Conservation (phyloP, 2,329 filamentous ascomycete genomes). For the Diaporthe sp. region DNA sequence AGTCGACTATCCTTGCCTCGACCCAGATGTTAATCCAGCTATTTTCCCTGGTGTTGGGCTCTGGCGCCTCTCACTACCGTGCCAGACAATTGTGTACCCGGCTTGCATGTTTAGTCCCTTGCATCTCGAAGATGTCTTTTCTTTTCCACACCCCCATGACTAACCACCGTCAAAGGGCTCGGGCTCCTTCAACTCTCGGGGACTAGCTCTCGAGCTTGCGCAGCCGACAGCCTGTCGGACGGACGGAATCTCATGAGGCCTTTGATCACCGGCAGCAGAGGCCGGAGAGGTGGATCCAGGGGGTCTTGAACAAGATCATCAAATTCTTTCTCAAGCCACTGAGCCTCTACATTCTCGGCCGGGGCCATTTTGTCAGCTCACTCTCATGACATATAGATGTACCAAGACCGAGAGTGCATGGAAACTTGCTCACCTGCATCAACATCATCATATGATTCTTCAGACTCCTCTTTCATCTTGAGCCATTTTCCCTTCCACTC, state of each 20-base stretch:
- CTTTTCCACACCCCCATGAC: too few relatives aligned
- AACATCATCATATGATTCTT: neutral
- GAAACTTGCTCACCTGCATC: neutral
- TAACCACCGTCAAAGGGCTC: too few relatives aligned
- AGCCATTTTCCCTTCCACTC: neutral
- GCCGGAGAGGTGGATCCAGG: neutral
- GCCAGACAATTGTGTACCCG: too few relatives aligned
- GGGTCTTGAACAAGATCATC: neutral
- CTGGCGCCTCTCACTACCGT: too few relatives aligned
- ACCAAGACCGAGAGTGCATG: neutral
- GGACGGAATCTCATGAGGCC: constrained; percentile 14
- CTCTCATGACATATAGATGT: neutral
- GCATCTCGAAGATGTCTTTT: too few relatives aligned
- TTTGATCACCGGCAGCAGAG: neutral
- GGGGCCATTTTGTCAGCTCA: neutral
- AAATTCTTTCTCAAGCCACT: neutral
- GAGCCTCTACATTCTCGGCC: neutral
- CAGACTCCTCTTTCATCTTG: constrained; percentile 1
- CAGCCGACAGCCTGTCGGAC: neutral
- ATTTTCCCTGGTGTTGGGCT: too few relatives aligned
- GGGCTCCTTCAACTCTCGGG: too few relatives aligned
- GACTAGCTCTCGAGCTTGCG: too few relatives aligned
- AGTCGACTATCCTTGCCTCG: too few relatives aligned
- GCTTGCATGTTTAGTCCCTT: too few relatives aligned
- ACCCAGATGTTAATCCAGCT: too few relatives aligned